These are phyloP conservation scores for Parathielavia hyrcaniae DNA, from an alignment of 495 filamentous ascomycete genomes.

Conservation along the genomic window DNA sequence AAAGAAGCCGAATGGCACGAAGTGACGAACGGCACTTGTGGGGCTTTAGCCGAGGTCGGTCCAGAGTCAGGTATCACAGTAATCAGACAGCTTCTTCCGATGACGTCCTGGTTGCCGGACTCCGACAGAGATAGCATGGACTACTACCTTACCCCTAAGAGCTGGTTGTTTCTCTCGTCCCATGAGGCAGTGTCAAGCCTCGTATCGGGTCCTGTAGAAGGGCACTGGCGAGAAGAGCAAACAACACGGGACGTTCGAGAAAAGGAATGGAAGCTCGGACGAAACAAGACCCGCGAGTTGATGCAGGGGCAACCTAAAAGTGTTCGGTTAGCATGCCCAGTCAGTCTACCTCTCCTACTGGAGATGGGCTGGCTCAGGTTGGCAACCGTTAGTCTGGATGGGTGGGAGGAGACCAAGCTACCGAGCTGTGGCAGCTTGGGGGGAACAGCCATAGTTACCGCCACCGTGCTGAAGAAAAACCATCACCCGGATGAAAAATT, in stretches of 20 bases:
- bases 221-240: neutral
- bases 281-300: conserved; percentile 8
- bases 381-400: no score
- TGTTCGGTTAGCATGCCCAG: conserved; percentile 5
- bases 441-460: no score
- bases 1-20: neutral
- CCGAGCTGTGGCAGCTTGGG: no score
- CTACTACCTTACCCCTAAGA: no score
- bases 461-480: neutral
- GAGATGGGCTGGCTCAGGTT: neutral
- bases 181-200: neutral
- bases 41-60: conserved; percentile 2
- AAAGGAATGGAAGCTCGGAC: conserved; percentile 11
- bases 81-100: no score
- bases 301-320: conserved; percentile 12
- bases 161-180: no score
- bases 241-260: conserved; percentile 15
- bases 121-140: no score
- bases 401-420: no score
- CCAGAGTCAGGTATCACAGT: no score
- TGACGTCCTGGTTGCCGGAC: no score
- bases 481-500: neutral
- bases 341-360: no score
- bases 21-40: conserved; percentile 14
- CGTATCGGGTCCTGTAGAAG: conserved; percentile 18